Percentiles rank a stretch among this genome's conserved stretches.
phyloP scores from a whole-genome alignment of 1,284 basidiomycete genomes.

The Termitomyces sp. region DNA sequence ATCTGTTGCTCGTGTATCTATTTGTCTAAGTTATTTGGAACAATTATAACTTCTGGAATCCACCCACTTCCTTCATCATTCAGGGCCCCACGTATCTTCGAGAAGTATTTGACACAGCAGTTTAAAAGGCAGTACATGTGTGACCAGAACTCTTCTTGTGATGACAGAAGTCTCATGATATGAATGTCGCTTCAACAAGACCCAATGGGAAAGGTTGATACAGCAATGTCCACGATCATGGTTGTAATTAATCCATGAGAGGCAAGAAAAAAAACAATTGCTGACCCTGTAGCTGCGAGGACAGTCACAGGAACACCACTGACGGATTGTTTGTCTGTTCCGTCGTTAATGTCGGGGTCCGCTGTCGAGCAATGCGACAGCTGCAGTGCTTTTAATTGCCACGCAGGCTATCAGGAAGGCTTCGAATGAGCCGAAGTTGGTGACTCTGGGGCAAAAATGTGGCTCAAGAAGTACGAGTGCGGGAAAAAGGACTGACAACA shows the following conservation, averaged over 20 bases:
- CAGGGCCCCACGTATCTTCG: background rate
- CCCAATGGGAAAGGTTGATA: background rate
- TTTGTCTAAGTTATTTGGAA: background rate
- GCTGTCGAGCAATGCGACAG: background rate
- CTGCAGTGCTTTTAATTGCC: conserved; percentile 24
- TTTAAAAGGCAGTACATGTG: background rate
- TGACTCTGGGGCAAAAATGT: background rate
- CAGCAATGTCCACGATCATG: background rate
- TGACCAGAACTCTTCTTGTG: background rate
- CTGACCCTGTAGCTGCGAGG: conserved; percentile 5
- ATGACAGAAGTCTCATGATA: background rate
- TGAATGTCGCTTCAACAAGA: background rate
- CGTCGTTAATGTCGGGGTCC: background rate
- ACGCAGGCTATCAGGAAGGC: conserved; percentile 20
- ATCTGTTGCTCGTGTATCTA: background rate
- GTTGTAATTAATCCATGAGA: conserved; percentile 4
- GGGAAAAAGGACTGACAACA: background rate
- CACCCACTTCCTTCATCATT: background rate
- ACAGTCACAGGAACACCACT: background rate
- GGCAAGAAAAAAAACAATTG: conserved; percentile 3
- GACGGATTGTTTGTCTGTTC: background rate
- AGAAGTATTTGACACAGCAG: background rate
- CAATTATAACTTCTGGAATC: background rate
- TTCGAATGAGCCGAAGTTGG: conserved; percentile 27
- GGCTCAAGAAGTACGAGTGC: too few species aligned